Conservation (phyloP, 139 green algal genomes). For the Coccomyxa sp. region DNA sequence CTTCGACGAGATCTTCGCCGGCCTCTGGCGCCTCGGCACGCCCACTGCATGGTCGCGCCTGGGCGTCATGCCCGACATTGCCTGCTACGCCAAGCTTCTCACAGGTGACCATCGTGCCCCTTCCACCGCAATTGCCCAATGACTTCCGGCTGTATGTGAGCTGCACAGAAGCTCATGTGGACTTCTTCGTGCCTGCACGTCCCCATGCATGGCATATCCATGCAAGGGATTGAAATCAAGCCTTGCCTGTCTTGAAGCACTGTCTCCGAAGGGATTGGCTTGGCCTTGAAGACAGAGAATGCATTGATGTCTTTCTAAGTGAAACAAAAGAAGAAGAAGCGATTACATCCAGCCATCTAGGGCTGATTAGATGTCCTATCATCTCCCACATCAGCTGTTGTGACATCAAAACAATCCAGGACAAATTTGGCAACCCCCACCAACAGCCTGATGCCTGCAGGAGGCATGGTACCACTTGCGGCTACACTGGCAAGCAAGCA, state of each 20-base stretch:
- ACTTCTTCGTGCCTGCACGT: background rate
- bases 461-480: constrained; percentile 77
- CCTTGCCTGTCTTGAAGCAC: no score
- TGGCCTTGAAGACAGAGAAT: no score
- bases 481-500: constrained; percentile 73
- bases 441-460: constrained; percentile 23
- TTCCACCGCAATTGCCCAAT: background rate
- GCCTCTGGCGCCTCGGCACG: constrained; percentile 80
- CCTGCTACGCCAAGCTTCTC: constrained; percentile 94
- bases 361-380: no score
- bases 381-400: no score
- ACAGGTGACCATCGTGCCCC: constrained; percentile 30
- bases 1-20: constrained; percentile 77
- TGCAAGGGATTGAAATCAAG: background rate
- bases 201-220: background rate
- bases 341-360: no score
- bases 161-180: no score
- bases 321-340: no score
- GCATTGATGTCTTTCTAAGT: no score
- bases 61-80: constrained; percentile 81
- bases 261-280: no score
- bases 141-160: background rate
- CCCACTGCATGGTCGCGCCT: constrained; percentile 60
- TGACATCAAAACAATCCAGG: no score
- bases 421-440: no score